Evolutionary conservation across 2,329 filamentous ascomycete species (phyloP).

Genomic region (Chaetomium strumarium): DNA sequence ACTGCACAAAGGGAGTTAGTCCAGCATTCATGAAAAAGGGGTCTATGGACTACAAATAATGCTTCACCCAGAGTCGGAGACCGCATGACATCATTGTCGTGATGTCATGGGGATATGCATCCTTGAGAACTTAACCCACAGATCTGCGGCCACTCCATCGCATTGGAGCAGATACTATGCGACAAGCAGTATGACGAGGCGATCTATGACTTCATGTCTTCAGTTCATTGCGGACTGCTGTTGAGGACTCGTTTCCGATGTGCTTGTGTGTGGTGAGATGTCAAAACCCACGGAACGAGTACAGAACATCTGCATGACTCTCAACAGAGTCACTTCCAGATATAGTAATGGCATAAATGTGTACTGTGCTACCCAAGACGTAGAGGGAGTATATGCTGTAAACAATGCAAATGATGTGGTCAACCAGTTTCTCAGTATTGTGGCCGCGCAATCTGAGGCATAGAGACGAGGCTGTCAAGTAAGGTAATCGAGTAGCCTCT

Average conservation of each 20-base stretch:
- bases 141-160: not conserved
- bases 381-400: too few relatives aligned
- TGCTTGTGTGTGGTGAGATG: not conserved
- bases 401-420: too few relatives aligned
- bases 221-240: too few relatives aligned
- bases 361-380: too few relatives aligned
- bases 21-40: not conserved
- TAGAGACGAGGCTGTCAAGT: too few relatives aligned
- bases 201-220: constrained; percentile 12
- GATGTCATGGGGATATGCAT: constrained; percentile 13
- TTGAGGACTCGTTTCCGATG: not conserved
- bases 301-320: too few relatives aligned
- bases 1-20: not conserved
- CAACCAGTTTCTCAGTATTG: too few relatives aligned
- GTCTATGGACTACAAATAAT: not conserved
- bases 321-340: too few relatives aligned
- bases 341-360: too few relatives aligned
- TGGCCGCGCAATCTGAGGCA: too few relatives aligned
- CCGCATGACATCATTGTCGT: constrained; percentile 18
- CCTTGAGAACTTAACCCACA: not conserved
- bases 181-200: not conserved
- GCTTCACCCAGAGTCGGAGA: not conserved
- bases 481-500: too few relatives aligned
- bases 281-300: too few relatives aligned
- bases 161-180: not conserved